Base-by-base conservation (phyloP, 75 land plant species). In the Cryptomeria japonica region DNA sequence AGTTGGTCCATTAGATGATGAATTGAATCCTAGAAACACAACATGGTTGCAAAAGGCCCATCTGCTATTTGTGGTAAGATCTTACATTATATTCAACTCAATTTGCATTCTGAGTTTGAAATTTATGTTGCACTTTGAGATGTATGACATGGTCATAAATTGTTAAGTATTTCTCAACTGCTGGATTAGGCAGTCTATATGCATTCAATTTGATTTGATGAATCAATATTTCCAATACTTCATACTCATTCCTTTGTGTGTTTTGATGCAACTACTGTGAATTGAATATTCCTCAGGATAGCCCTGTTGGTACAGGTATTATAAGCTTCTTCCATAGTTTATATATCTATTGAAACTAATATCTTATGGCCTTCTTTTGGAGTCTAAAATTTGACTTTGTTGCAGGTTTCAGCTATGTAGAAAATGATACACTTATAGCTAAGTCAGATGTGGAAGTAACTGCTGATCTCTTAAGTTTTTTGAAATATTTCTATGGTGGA, bases 41-140 rank as follows among this genome's bases (percentile, higher is more conserved):
- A 96, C 96, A 51, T 97, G 98, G 98, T 85, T 97, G 58, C 86
- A 86, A 55, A 91, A 91, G 83, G 96, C 94, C 36, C 93, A 97
- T 90, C 94, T 97, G 14, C 86, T 97, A 39, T 97, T 97, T 91
- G 95, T 97, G 88, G 97, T 97, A 75, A 92, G 83, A n/a, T 39
- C 5, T 9, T 79, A 41, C 19, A 64, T 25, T 7, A 25, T 64
- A 9, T 77, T 16, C 2, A 78, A 78, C 6, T 61, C 41, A 38
- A 5, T 78, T 37, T 78, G 1, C 8, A 78, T 78, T 76, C 2
- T 14, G 18, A 18, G 28, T 79, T 39, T 79, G 0, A 39, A 79
- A 19, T 79, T 39, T 39, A 79, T 39, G 82, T 79, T 38, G 82
- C 25, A 79, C n/a, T 19, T 64, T 64, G 82, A 79, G 12, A 39